Percentiles rank a stretch among this genome's conserved stretches.
Conservation (phyloP, 1,284 basidiomycete genomes). For the Coniferiporia weirii region DNA sequence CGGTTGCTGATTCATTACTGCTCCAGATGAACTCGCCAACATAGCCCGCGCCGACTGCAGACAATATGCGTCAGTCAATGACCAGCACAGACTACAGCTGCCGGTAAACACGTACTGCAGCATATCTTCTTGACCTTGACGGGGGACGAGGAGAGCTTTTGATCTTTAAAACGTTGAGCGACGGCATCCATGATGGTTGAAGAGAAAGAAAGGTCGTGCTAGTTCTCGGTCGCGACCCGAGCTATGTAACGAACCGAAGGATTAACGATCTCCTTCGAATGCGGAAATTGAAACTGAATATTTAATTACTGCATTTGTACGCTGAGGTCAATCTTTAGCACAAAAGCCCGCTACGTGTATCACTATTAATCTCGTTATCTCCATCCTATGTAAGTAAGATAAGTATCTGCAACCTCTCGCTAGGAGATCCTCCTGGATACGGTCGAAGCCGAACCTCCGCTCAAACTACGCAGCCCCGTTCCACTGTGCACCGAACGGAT, state of each 20-base stretch:
- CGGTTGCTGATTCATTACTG: constrained; percentile 2
- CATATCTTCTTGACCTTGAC: constrained; percentile 81
- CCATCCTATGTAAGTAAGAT: no score
- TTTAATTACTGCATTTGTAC: background rate
- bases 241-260: background rate
- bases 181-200: constrained; percentile 10
- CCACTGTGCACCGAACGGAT: constrained; percentile 6
- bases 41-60: constrained; percentile 89
- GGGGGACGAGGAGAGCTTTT: constrained; percentile 26
- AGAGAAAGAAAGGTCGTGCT: background rate
- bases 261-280: background rate
- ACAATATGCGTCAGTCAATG: constrained; percentile 6
- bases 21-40: constrained; percentile 63
- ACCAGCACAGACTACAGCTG: constrained; percentile 14
- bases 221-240: background rate
- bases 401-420: no score
- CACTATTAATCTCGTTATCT: no score
- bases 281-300: background rate
- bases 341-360: no score
- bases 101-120: constrained; percentile 66
- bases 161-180: constrained; percentile 13
- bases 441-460: background rate
- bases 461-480: background rate
- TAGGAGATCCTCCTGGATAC: background rate
- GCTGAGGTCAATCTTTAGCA: no score